Percentiles rank a stretch among this genome's conserved stretches.
Conservation (phyloP, 441 rosid genomes). For the Croton setiger region DNA sequence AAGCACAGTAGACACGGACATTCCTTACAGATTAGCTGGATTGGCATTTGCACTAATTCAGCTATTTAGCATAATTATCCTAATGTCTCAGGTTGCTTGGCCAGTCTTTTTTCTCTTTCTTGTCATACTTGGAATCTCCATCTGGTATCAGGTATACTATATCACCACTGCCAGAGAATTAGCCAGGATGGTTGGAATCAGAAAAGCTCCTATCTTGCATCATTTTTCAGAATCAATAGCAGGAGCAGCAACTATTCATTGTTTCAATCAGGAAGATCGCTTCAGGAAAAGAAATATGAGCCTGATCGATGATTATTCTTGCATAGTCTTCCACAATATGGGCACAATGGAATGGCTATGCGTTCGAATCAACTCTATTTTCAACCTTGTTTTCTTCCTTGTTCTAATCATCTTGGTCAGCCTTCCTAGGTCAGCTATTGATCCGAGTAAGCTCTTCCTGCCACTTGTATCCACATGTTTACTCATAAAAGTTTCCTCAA, state of each 20-base stretch:
- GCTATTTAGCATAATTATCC: slow-evolving; percentile 48
- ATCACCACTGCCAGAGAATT: slow-evolving; percentile 66
- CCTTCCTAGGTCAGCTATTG: slow-evolving; percentile 51
- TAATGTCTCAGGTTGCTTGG: slow-evolving; percentile 62
- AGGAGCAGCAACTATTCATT: slow-evolving; percentile 54
- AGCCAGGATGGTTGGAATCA: slow-evolving; percentile 65
- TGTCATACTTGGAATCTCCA: slow-evolving; percentile 46
- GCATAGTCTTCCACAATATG: slow-evolving; percentile 52
- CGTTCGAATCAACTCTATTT: slow-evolving; percentile 56
- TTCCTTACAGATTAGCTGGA: slow-evolving; percentile 65
- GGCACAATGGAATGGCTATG: slow-evolving; percentile 73
- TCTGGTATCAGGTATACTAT: slow-evolving; percentile 66
- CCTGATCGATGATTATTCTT: slow-evolving; percentile 52
- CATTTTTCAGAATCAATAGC: slow-evolving; percentile 61
- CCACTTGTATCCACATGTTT: background rate
- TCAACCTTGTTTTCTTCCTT: slow-evolving; percentile 57
- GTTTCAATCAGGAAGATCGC: slow-evolving; percentile 52
- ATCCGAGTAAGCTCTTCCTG: slow-evolving; percentile 47
- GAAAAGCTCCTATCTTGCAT: slow-evolving; percentile 65
- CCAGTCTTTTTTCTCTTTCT: slow-evolving; percentile 53
- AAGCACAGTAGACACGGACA: slow-evolving; percentile 61
- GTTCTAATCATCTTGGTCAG: slow-evolving; percentile 52
- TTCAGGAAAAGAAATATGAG: slow-evolving; percentile 38
- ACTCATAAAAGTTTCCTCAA: no score
- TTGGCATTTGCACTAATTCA: slow-evolving; percentile 61